Conservation (phyloP, 805 yeast genomes). For the Candida ulmi region DNA sequence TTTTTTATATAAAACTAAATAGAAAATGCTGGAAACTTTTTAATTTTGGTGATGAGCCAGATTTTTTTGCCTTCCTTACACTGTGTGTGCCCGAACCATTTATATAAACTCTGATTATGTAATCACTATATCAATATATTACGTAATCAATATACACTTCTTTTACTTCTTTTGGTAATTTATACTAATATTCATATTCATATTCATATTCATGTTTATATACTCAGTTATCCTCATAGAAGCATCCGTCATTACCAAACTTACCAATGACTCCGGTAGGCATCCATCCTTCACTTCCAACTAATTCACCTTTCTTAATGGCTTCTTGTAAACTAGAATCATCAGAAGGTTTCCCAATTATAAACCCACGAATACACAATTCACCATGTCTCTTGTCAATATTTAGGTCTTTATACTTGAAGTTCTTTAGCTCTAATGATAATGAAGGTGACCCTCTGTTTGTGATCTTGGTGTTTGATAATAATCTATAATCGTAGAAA, state of each 20-base stretch:
- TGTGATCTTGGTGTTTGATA: conserved; percentile 29
- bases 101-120: too few species aligned
- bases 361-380: conserved; percentile 58
- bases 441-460: conserved; percentile 57
- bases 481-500: conserved; percentile 53
- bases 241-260: conserved; percentile 71
- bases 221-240: conserved; percentile 50
- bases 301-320: conserved; percentile 23
- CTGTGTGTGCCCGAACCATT: too few species aligned
- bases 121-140: too few species aligned
- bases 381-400: conserved; percentile 41
- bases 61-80: not conserved
- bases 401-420: conserved; percentile 25
- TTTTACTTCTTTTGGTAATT: too few species aligned
- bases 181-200: too few species aligned
- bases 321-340: conserved; percentile 24
- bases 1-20: too few species aligned
- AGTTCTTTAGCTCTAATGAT: conserved; percentile 53
- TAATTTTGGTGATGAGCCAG: not conserved
- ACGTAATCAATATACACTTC: too few species aligned
- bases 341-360: conserved; percentile 47
- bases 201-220: too few species aligned
- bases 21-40: not conserved
- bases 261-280: conserved; percentile 47
- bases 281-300: conserved; percentile 46